Conservation (phyloP, 2,329 filamentous ascomycete species). For the Claviceps cyperi region DNA sequence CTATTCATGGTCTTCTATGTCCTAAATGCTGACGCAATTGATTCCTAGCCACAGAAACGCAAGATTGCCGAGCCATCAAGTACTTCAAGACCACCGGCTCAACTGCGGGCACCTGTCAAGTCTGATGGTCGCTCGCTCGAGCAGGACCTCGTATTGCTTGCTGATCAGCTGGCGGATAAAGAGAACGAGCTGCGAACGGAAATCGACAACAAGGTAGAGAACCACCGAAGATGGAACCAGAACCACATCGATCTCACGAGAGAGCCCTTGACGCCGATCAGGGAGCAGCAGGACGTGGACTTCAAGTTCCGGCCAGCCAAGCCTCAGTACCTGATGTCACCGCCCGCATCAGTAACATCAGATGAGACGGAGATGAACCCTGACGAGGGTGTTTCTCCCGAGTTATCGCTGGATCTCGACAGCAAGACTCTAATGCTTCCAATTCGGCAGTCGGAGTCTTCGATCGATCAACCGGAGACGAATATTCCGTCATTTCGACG, state of each 20-base stretch:
- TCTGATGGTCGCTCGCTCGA: conserved; percentile 59
- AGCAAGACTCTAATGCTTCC: conserved; percentile 16
- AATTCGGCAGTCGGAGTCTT: conserved; percentile 29
- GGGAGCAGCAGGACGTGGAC: conserved; percentile 46
- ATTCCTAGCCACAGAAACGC: conserved; percentile 51
- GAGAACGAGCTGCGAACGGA: conserved; percentile 68
- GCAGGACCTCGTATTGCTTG: conserved; percentile 61
- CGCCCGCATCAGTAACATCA: conserved; percentile 41
- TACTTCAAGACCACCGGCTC: conserved; percentile 46
- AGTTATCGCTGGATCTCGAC: conserved; percentile 25
- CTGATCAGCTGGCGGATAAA: conserved; percentile 67
- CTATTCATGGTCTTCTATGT: too few species aligned
- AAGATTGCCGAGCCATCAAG: conserved; percentile 46
- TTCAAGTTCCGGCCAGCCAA: conserved; percentile 56
- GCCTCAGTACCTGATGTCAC: conserved; percentile 55
- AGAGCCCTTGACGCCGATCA: conserved; percentile 67
- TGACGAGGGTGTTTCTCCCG: conserved; percentile 29
- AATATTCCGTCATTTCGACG: conserved; percentile 59
- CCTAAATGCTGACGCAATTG: conserved; percentile 20
- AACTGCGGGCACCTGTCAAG: conserved; percentile 55
- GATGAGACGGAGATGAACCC: conserved; percentile 39
- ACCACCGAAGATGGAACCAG: conserved; percentile 84
- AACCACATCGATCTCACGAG: conserved; percentile 79
- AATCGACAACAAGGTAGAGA: conserved; percentile 74
- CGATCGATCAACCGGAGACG: conserved; percentile 23